These are phyloP conservation scores for Acrodontium crateriforme DNA, from an alignment of 2,329 filamentous ascomycete species.

Conservation along the genomic window DNA sequence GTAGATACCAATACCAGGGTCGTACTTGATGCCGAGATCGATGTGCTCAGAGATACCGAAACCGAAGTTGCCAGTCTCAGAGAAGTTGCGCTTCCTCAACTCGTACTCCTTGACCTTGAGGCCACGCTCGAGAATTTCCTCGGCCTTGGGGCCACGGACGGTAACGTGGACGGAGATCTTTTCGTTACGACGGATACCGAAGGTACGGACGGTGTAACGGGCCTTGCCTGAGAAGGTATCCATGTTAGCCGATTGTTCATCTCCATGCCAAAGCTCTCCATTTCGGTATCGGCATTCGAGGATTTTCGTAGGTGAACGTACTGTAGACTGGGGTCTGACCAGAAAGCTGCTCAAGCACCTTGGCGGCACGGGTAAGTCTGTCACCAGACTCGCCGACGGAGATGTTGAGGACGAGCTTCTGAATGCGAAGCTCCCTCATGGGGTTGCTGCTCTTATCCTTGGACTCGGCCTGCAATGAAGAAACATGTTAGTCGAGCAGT, in stretches of 20 bases:
- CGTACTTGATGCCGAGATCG: constrained; percentile 99
- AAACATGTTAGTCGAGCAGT: constrained; percentile 1
- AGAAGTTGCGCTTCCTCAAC: constrained; percentile 98
- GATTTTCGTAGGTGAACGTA: constrained; percentile 33
- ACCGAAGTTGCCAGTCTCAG: constrained; percentile 98
- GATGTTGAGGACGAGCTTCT: constrained; percentile 99
- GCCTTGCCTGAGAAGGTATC: constrained; percentile 63
- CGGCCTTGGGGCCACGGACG: constrained; percentile 96
- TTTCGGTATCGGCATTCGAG: constrained; percentile 1
- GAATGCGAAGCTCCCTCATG: constrained; percentile 99
- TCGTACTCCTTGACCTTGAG: constrained; percentile 99
- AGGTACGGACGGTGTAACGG: constrained; percentile 99
- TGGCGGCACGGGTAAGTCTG: constrained; percentile 98
- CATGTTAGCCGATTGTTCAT: constrained; percentile 1
- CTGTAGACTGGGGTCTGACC: constrained; percentile 99
- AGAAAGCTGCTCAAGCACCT: constrained; percentile 98
- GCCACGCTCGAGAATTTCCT: constrained; percentile 99
- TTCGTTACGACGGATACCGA: constrained; percentile 99
- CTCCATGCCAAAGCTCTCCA: background rate
- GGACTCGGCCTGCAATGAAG: constrained; percentile 17
- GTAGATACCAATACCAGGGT: constrained; percentile 96
- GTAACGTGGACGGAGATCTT: constrained; percentile 99
- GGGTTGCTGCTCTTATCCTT: constrained; percentile 80
- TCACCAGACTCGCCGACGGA: constrained; percentile 99
- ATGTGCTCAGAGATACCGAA: constrained; percentile 99